Evolutionary conservation across 495 filamentous ascomycete species (phyloP), one percentile per base, ranked within the genome.

Genomic region (Articulospora tetracladia): DNA sequence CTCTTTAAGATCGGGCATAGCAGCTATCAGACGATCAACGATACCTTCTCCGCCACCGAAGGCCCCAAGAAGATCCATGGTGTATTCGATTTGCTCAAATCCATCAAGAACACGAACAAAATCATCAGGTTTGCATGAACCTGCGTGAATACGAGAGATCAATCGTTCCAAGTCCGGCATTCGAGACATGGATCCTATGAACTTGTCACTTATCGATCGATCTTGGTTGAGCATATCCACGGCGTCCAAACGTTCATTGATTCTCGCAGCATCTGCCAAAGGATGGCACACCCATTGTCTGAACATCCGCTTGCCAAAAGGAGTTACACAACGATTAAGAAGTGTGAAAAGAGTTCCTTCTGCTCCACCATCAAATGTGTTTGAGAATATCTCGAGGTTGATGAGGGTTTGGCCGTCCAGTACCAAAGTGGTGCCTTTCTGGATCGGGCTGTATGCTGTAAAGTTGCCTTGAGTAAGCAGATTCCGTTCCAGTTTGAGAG

Each of bases 271-370:
- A 74, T 97, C 89, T 60, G 91, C 88, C 28, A 99, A 79, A 0
- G 95, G 95, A 66, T 98, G 95, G 74, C 94, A 98, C 2, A 98
- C 89, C 95, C 95, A 99, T 72, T 97, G 93, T 39, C 92, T 87
- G 73, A 98, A 93, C 74, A 94, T 89, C 3, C 95, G 87, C 76
- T 99, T 99, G 54, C 93, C 95, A 66, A 98, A 99, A 0, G 95
- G 93, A 1, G 95, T 97, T 58, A 97, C 87, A 70, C 95, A 99
- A 24, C 91, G 83, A 72, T 99, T 98, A 13, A 99, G 79, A 41
- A 98, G 83, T 15, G 81, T 81, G 76, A 97, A 98, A 2, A 99
- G 74, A 0, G 94, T 98, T 23, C 95, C 95, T 15, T 93, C 85
- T 0, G 78, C 66, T 19, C 90, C 83, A 8, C 93, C 93, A 70